These are phyloP conservation scores for Lipomyces spencermartinsiae DNA, from an alignment of 805 yeast genomes.

Conservation along the genomic window DNA sequence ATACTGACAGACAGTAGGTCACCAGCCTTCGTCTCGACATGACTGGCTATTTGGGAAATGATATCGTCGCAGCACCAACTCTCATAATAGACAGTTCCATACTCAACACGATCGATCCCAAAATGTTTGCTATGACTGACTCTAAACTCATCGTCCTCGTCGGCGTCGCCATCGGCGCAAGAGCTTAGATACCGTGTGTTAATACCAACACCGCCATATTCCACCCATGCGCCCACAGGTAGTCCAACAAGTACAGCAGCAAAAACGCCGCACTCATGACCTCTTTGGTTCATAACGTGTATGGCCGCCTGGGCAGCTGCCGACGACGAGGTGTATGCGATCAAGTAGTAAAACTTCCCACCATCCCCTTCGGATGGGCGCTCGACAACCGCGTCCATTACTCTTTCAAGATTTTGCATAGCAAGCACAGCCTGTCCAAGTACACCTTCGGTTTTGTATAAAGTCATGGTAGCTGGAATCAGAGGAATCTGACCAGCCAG, in stretches of 20 bases:
- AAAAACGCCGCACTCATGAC: constrained; percentile 47
- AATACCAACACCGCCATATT: constrained; percentile 71
- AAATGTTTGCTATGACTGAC: background rate
- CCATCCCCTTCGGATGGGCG: constrained; percentile 43
- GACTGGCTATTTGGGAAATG: background rate
- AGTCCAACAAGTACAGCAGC: constrained; percentile 62
- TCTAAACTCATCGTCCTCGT: constrained; percentile 44
- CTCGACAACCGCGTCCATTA: constrained; percentile 59
- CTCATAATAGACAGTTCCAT: constrained; percentile 9
- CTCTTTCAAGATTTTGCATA: constrained; percentile 74
- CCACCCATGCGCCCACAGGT: constrained; percentile 70
- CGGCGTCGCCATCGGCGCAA: constrained; percentile 45
- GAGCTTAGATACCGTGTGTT: constrained; percentile 49
- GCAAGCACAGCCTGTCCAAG: constrained; percentile 58
- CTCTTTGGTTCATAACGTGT: constrained; percentile 26
- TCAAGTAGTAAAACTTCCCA: constrained; percentile 62
- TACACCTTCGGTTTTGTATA: constrained; percentile 45
- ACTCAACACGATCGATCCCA: background rate
- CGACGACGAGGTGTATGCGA: constrained; percentile 41
- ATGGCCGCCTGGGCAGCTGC: constrained; percentile 45
- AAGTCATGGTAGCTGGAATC: constrained; percentile 70
- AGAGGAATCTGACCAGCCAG: constrained; percentile 94
- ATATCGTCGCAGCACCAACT: constrained; percentile 3
- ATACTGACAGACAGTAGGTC: constrained; percentile 4
- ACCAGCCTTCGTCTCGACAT: background rate